Evolutionary conservation across 176 grass and related monocot genomes (phyloP), one percentile per base, ranked within the genome.

Genomic region (Cocos nucifera): DNA sequence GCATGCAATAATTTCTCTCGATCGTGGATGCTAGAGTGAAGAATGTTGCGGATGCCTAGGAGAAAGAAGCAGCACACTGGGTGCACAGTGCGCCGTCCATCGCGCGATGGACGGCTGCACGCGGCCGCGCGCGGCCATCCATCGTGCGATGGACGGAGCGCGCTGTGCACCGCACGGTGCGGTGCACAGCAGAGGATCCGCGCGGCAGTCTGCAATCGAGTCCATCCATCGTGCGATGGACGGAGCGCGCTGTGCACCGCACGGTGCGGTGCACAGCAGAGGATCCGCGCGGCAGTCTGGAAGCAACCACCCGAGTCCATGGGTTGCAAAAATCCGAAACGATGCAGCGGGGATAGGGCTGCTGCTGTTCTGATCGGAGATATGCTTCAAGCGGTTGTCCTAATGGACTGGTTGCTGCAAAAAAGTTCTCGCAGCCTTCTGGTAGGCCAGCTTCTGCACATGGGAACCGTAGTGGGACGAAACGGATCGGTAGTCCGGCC

Each of bases 291-390:
- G n/a, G n/a, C n/a, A n/a, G 77, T 4, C 80, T 77, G 0, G 72
- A 54, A 55, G 82, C 87, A 5, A 86, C 49, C 19, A 25, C 39
- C 2, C 2, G 57, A 44, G 83, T 81, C 87, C 75, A 86, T 4
- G 63, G 67, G 70, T 91, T 56, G 53, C 75, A 80, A 51, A 75
- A 75, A 29, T 84, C 79, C 32, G 79, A 54, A 26, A 91, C 56
- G 51, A 86, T n/a, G 79, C 83, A 83, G 59, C 15, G 57, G 12
- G 83, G 76, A 4, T 53, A 58, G 14, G 49, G 20, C 16, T 66
- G 4, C 12, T n/a, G 17, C 22, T 22, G 22, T 23, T 26, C 53
- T 39, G n/a, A n/a, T n/a, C 52, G 55, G 30, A 69, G 70, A 65
- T 67, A 72, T 17, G 0, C 2, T 26, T 77, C 82, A 15, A 90